These are phyloP conservation scores for Theobroma cacao DNA, from an alignment of 345 rosid genomes.

Conservation along the genomic window DNA sequence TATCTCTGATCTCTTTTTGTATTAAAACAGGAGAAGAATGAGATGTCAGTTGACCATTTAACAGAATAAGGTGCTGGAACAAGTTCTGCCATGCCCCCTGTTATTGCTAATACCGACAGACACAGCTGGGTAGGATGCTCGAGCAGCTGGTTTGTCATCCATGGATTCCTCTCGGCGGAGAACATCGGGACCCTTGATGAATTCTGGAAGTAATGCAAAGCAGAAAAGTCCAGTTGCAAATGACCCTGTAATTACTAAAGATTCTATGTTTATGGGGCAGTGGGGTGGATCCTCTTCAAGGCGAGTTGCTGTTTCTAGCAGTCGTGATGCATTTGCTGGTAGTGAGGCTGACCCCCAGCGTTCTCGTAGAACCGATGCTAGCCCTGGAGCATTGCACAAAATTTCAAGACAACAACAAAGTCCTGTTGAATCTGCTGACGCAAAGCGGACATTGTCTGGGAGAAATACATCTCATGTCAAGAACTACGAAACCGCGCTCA, in stretches of 20 bases:
- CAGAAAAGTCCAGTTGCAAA: slow-evolving; percentile 63
- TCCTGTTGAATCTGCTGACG: slow-evolving; percentile 55
- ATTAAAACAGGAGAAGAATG: no score
- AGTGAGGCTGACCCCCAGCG: slow-evolving; percentile 58
- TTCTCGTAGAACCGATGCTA: slow-evolving; percentile 43
- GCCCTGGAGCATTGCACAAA: slow-evolving; percentile 49
- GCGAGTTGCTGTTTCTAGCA: slow-evolving; percentile 49
- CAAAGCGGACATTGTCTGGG: slow-evolving; percentile 55
- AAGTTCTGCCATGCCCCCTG: no score
- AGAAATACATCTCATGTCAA: slow-evolving; percentile 25
- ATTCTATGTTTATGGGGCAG: slow-evolving; percentile 56
- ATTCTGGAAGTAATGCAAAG: slow-evolving; percentile 56
- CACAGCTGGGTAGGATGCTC: slow-evolving; percentile 52
- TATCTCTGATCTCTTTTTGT: no score
- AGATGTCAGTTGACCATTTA: no score
- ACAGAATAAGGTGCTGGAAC: no score
- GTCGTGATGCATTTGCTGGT: slow-evolving; percentile 61
- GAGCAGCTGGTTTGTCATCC: slow-evolving; percentile 43
- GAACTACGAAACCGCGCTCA: slow-evolving; percentile 20
- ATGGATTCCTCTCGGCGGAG: slow-evolving; percentile 76
- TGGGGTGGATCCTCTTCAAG: slow-evolving; percentile 57
- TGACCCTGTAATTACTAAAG: slow-evolving; percentile 47
- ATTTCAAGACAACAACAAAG: slow-evolving; percentile 47
- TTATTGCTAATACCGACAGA: no score
- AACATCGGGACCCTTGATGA: slow-evolving; percentile 56